phyloP scores from a whole-genome alignment of 768 basidiomycete genomes.

The Cytidiella melzeri region DNA sequence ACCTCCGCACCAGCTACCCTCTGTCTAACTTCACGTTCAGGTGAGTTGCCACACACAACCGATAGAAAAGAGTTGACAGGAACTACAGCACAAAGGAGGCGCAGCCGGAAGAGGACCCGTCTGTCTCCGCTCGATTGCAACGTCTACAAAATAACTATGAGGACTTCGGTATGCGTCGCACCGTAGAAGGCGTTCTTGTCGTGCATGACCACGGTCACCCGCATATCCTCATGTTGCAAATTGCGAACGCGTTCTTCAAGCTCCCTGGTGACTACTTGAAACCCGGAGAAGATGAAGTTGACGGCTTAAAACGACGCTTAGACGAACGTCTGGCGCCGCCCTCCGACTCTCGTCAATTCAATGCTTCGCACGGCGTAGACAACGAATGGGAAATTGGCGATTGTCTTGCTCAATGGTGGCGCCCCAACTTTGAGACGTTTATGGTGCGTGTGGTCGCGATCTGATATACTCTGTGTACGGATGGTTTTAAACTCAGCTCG shows the following conservation, averaged over 20 bases:
- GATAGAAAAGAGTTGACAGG: neutral
- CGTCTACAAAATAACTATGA: conserved; percentile 95
- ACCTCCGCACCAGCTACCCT: conserved; percentile 51
- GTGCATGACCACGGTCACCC: conserved; percentile 97
- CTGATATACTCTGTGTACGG: neutral
- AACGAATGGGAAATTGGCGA: conserved; percentile 97
- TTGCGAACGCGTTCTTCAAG: conserved; percentile 99
- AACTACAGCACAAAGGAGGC: conserved; percentile 81
- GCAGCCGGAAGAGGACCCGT: conserved; percentile 96
- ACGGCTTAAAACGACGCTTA: conserved; percentile 83
- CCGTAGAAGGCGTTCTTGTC: conserved; percentile 85
- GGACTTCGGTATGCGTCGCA: conserved; percentile 93
- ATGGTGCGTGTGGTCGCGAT: conserved; percentile 59
- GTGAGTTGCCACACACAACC: conserved; percentile 30
- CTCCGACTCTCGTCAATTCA: conserved; percentile 64
- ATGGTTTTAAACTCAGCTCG: neutral
- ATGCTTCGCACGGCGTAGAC: conserved; percentile 67
- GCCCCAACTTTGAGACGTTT: conserved; percentile 98
- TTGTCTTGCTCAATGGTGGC: conserved; percentile 97
- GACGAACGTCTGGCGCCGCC: conserved; percentile 87
- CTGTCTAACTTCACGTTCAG: conserved; percentile 92
- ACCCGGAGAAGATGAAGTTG: conserved; percentile 89
- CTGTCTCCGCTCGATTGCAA: conserved; percentile 89
- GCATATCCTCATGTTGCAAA: conserved; percentile 96
- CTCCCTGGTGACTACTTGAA: conserved; percentile 98